Conservation (phyloP, 1,284 basidiomycete species). For the Cystobasidiaceae sp. region DNA sequence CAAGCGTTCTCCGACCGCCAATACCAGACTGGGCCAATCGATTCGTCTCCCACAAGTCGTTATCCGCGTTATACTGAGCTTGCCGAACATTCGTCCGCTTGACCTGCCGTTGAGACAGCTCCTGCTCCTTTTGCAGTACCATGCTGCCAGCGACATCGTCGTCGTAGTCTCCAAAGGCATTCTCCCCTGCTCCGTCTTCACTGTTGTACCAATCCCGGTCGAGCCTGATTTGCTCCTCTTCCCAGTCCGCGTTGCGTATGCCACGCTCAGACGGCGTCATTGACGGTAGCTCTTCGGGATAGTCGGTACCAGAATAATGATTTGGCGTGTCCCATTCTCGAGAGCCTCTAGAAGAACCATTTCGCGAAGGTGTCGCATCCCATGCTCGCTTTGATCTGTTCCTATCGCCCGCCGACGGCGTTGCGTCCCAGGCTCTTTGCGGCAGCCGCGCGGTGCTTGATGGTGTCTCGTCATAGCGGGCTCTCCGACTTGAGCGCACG, state of each 20-base stretch:
- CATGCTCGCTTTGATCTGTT: constrained; percentile 34
- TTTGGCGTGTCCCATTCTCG: constrained; percentile 65
- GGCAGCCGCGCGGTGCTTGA: constrained; percentile 32
- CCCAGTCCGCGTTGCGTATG: constrained; percentile 62
- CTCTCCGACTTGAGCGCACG: constrained; percentile 6
- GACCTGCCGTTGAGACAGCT: constrained; percentile 56
- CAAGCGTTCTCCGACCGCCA: constrained; percentile 68
- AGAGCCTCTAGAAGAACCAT: constrained; percentile 1
- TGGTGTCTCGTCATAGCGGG: constrained; percentile 29
- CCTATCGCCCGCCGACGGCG: constrained; percentile 33
- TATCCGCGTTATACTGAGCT: constrained; percentile 95
- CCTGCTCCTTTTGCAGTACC: constrained; percentile 70
- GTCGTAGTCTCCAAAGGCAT: constrained; percentile 80
- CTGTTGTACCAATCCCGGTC: constrained; percentile 92
- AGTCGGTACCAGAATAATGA: constrained; percentile 37
- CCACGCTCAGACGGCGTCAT: constrained; percentile 27
- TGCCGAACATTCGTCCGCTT: constrained; percentile 81
- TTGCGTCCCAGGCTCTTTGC: constrained; percentile 37
- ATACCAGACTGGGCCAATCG: constrained; percentile 94
- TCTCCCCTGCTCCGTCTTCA: constrained; percentile 80
- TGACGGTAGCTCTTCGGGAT: constrained; percentile 38
- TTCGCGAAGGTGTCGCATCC: constrained; percentile 39
- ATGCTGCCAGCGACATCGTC: constrained; percentile 62
- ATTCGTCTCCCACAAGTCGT: constrained; percentile 97
- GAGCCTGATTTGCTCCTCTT: constrained; percentile 81